phyloP scores from a whole-genome alignment of 352 stramenopile genomes.

The Peronospora belbahrii region DNA sequence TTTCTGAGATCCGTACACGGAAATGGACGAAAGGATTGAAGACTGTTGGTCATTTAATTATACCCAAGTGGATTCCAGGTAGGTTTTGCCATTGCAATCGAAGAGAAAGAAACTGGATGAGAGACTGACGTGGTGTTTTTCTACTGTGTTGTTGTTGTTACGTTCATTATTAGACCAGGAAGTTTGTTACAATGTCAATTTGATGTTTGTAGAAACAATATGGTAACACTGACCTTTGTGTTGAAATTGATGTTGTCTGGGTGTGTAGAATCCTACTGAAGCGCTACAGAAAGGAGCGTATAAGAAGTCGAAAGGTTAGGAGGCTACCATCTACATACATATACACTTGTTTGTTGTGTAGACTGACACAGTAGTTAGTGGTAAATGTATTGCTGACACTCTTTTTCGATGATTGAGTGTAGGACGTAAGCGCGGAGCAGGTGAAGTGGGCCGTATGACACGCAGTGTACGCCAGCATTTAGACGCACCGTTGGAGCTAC shows the following conservation, averaged over 20 bases:
- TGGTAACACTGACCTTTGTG: neutral
- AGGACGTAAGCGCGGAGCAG: slow-evolving; percentile 54
- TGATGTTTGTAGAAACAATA: neutral
- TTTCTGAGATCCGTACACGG: slow-evolving; percentile 57
- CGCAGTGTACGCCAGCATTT: slow-evolving; percentile 72
- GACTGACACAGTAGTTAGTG: too few species aligned
- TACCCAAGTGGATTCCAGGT: slow-evolving; percentile 74
- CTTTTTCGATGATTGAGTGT: too few species aligned
- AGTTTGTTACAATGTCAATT: slow-evolving; percentile 14
- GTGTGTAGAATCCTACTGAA: slow-evolving; percentile 43
- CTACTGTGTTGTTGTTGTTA: slow-evolving; percentile 5
- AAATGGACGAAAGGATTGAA: slow-evolving; percentile 71
- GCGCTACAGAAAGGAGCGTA: slow-evolving; percentile 51
- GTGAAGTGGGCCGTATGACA: slow-evolving; percentile 65
- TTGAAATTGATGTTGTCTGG: neutral
- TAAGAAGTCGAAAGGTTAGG: slow-evolving; percentile 68
- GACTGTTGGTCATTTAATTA: slow-evolving; percentile 59
- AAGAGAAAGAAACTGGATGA: neutral
- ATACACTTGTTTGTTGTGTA: neutral
- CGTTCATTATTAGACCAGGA: slow-evolving; percentile 40
- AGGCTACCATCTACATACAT: neutral
- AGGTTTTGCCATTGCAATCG: neutral
- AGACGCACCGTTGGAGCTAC: slow-evolving; percentile 59
- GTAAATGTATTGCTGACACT: too few species aligned
- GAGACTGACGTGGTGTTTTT: slow-evolving; percentile 7